Evolutionary conservation across 192 early-diverging fungal genomes (phyloP).

Genomic region (Coemansia sp.): DNA sequence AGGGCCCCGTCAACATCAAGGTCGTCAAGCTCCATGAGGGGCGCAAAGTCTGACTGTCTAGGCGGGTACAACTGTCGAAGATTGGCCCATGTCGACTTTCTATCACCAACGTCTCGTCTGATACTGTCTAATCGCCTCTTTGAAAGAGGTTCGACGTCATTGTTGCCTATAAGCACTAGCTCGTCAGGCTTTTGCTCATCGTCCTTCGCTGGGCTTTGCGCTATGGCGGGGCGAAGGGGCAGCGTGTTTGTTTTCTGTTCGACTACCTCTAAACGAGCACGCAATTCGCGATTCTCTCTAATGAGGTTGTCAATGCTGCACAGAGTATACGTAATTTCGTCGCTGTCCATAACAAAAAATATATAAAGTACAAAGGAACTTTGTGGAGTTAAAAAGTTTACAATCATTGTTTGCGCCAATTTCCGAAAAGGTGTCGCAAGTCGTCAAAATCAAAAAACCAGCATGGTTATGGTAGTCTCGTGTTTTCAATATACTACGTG

Average conservation of each 20-base stretch:
- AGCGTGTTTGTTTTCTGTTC: background rate
- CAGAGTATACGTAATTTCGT: slow-evolving; percentile 20
- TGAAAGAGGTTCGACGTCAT: background rate
- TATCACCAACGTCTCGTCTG: background rate
- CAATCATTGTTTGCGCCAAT: no score
- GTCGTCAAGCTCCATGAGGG: background rate
- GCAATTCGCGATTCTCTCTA: background rate
- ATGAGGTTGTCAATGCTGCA: background rate
- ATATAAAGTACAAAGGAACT: no score
- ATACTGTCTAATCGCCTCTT: background rate
- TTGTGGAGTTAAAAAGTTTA: no score
- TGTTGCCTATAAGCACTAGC: background rate
- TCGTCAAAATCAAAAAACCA: no score
- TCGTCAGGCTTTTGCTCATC: background rate
- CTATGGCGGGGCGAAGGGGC: background rate
- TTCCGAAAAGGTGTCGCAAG: no score
- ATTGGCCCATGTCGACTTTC: background rate
- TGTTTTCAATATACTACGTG: no score
- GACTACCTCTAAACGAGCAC: background rate
- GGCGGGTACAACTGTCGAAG: background rate
- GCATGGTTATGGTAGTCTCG: no score
- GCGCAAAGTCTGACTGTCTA: background rate
- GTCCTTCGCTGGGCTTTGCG: background rate
- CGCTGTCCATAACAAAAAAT: background rate
- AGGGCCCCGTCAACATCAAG: background rate